Percentiles rank a stretch among this genome's conserved stretches.
phyloP scores from a whole-genome alignment of 495 filamentous ascomycete genomes.

The Aspergillus steynii region DNA sequence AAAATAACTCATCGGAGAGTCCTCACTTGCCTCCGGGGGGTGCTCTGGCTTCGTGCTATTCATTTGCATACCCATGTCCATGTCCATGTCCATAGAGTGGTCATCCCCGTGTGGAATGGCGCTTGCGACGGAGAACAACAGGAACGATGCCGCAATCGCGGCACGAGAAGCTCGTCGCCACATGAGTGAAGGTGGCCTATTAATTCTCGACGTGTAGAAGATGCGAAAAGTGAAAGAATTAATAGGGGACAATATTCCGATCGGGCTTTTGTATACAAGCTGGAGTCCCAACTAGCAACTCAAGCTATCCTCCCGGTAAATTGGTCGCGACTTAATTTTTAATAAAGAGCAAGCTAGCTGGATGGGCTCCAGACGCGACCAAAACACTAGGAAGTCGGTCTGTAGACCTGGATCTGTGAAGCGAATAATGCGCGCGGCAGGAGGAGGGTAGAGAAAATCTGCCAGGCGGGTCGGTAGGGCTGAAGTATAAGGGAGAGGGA shows the following conservation, averaged over 20 bases:
- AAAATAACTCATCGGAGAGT: constrained; percentile 69
- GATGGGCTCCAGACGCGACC: not conserved
- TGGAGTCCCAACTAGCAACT: not conserved
- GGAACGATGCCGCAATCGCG: constrained; percentile 33
- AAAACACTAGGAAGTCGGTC: not conserved
- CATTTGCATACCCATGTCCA: constrained; percentile 42
- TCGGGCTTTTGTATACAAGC: not conserved
- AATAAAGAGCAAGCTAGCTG: constrained; percentile 1
- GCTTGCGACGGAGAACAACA: constrained; percentile 34
- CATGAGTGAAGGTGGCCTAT: constrained; percentile 23
- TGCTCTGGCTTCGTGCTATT: constrained; percentile 39
- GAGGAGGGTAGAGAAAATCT: constrained; percentile 1
- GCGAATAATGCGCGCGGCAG: constrained; percentile 4
- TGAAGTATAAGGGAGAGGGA: constrained; percentile 13
- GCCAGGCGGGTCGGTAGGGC: constrained; percentile 10
- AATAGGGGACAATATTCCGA: not conserved
- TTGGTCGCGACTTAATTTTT: not conserved
- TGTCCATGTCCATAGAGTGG: constrained; percentile 34
- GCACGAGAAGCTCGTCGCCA: constrained; percentile 25
- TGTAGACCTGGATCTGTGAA: not conserved
- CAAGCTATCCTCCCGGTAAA: not conserved
- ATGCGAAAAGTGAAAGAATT: not conserved
- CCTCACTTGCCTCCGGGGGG: constrained; percentile 17
- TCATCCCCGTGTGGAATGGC: constrained; percentile 42
- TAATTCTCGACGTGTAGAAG: not conserved